Base-by-base conservation (phyloP, 139 green algal genomes). In the Tetradesmus obliquus region DNA sequence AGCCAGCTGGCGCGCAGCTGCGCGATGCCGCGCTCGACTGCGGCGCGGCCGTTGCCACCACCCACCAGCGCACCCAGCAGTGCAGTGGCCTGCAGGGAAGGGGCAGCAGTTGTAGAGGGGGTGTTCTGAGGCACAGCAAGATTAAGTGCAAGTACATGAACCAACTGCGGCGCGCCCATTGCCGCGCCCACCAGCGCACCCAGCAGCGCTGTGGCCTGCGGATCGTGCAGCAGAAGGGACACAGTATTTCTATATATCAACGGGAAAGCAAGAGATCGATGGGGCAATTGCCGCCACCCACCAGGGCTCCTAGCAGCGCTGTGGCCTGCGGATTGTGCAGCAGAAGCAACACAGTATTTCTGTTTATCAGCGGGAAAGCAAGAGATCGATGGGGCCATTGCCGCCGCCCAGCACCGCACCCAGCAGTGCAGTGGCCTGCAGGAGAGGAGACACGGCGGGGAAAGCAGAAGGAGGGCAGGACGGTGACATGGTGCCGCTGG, bases 1-100 rank as follows among this genome's bases (percentile, higher is more conserved):
- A 90, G 51, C 86, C 71, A 90, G 9, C 53, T 72, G 9, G 71
- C 86, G n/a, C 24, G 72, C 3, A 90, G 71, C 86, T 90, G 71
- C 5, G 69, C 51, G 10, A 84, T 84, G 53, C 86, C 86, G 10
- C 76, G n/a, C 4, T 69, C 69, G 13, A 24, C 58, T 17, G 71
- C 15, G 7, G 57, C 71, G 1, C 20, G 53, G 12, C 74, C 69
- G 13, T 53, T 22, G 24, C 71, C 86, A 55, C 17, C 69, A 58
- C 55, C 55, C n/a, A 55, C 71, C 71, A 84, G 9, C 2, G 54
- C 76, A 57, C 71, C 22, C 86, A 90, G 45, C 62, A 89, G 45
- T n/a, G 60, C 85, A 62, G 85, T 51, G 13, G 84, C 84, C 58
- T 88, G 84, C 45, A 24, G 8, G 15, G 20, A 79, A 66, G 57